Conservation (phyloP, 371 early-diverging fungal species). For the Entomophthora muscae region DNA sequence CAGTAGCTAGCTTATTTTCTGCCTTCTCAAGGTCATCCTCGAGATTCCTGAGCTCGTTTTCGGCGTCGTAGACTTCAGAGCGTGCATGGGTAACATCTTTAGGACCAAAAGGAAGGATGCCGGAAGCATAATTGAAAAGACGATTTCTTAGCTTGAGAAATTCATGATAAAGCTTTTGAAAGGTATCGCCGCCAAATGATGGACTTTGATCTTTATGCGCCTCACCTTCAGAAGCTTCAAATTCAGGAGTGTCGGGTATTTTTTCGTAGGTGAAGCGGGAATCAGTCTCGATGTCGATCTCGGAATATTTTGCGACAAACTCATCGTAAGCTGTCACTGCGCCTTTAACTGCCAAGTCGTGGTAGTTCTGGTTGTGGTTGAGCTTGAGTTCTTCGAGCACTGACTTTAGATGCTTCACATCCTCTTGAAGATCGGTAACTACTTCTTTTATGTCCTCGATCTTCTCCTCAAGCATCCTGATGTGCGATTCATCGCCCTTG, state of each 20-base stretch:
- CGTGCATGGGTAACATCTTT: slow-evolving; percentile 15
- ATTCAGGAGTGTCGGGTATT: neutral
- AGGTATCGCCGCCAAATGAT: neutral
- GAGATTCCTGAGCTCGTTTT: slow-evolving; percentile 18
- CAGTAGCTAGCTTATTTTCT: slow-evolving; percentile 24
- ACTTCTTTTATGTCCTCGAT: slow-evolving; percentile 13
- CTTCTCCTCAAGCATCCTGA: slow-evolving; percentile 11
- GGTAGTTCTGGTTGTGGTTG: slow-evolving; percentile 55
- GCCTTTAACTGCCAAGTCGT: slow-evolving; percentile 50
- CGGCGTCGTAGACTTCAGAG: slow-evolving; percentile 16
- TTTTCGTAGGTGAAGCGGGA: neutral
- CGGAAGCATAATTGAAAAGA: neutral
- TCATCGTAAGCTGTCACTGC: slow-evolving; percentile 41
- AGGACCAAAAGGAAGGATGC: neutral
- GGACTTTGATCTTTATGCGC: neutral
- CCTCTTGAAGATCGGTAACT: slow-evolving; percentile 18
- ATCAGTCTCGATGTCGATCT: slow-evolving; percentile 1
- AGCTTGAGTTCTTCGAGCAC: slow-evolving; percentile 39
- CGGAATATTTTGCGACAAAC: slow-evolving; percentile 16
- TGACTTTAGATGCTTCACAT: slow-evolving; percentile 19
- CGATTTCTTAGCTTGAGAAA: neutral
- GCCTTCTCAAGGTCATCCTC: slow-evolving; percentile 12
- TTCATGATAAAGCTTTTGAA: neutral
- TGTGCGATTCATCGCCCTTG: slow-evolving; percentile 11
- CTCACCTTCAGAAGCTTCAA: neutral